Percentiles rank a stretch among this genome's conserved stretches.
These are phyloP conservation scores for Talaromyces sp. DNA, from an alignment of 2,329 filamentous ascomycete species.

Conservation along the genomic window DNA sequence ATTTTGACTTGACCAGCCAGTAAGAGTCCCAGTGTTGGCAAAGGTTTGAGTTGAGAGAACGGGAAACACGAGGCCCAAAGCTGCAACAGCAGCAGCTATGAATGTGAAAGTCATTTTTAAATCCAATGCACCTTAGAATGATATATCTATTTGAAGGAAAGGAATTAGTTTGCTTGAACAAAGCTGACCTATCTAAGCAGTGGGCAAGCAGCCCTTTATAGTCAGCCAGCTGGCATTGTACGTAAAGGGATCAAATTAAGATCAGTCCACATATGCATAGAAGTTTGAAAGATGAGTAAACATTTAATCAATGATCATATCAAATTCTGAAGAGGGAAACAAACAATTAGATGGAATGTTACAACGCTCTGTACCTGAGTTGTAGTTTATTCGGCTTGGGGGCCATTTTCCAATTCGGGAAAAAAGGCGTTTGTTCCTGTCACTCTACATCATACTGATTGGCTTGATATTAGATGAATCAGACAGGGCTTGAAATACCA, in stretches of 20 bases:
- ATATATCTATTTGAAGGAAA: neutral
- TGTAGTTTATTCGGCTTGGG: neutral
- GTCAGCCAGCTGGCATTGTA: neutral
- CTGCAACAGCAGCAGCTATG: constrained; percentile 6
- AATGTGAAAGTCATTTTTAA: neutral
- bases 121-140: too few species aligned
- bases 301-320: neutral
- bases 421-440: neutral
- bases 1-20: constrained; percentile 42
- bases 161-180: too few species aligned
- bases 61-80: neutral
- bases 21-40: constrained; percentile 29
- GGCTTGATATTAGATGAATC: neutral
- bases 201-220: neutral
- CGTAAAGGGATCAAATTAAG: neutral
- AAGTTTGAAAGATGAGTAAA: neutral
- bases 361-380: neutral
- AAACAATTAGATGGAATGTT: neutral
- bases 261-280: neutral
- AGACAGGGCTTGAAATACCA: neutral
- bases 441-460: neutral
- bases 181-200: neutral
- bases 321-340: too few species aligned
- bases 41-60: constrained; percentile 21
- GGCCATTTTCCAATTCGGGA: constrained; percentile 3